Evolutionary conservation across 176 grass and related monocot species (phyloP).

Genomic region (Themeda triandra): DNA sequence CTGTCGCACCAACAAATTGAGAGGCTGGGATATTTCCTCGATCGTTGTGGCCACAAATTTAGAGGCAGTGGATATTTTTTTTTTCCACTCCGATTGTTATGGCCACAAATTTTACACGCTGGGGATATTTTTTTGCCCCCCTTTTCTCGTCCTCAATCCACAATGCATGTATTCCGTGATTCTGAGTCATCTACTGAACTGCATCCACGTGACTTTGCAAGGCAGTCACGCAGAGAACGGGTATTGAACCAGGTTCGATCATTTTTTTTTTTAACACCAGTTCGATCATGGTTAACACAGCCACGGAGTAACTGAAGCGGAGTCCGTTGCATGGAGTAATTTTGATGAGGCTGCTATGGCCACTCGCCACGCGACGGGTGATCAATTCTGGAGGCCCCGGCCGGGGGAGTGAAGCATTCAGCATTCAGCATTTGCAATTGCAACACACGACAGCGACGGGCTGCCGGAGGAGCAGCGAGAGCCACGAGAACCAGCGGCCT

Average conservation of each 20-base stretch:
- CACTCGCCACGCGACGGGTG: background rate
- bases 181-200: no score
- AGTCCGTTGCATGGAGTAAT: background rate
- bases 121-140: no score
- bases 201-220: no score
- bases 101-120: no score
- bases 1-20: background rate
- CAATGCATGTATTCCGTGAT: no score
- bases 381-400: background rate
- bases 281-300: no score
- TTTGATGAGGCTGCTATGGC: background rate
- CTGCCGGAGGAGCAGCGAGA: conserved; percentile 39
- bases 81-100: no score
- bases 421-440: no score
- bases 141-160: background rate
- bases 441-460: conserved; percentile 22
- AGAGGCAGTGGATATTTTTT: background rate
- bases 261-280: no score
- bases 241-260: no score
- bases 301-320: no score
- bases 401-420: background rate
- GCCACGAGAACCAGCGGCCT: conserved; percentile 72
- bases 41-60: background rate
- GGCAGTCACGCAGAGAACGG: no score
- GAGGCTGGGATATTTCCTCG: conserved; percentile 14